phyloP scores from a whole-genome alignment of 129 eudicot species.

The Centella asiatica region DNA sequence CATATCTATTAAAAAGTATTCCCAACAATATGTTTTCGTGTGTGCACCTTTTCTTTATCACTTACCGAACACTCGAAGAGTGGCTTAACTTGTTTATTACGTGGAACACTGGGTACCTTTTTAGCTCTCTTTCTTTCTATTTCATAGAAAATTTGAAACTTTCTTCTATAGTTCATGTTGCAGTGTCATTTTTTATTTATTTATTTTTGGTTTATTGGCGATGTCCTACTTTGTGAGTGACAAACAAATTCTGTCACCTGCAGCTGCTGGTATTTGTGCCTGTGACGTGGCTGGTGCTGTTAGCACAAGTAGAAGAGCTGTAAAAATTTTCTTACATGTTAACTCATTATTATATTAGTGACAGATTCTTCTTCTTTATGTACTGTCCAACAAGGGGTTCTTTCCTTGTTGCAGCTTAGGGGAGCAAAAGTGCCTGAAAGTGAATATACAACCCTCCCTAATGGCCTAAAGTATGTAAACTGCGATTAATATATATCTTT shows the following conservation, averaged over 20 bases:
- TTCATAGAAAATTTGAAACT: too few relatives aligned
- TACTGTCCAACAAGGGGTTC: neutral
- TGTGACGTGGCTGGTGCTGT: constrained; percentile 59
- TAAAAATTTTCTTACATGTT: constrained; percentile 27
- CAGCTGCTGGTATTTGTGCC: constrained; percentile 76
- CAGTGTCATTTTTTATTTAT: too few relatives aligned
- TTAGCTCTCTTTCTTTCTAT: neutral
- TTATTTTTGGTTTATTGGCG: neutral
- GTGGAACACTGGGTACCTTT: neutral
- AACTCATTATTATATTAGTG: neutral
- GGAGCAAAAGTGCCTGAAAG: constrained; percentile 91
- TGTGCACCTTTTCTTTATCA: too few relatives aligned
- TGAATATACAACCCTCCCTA: constrained; percentile 77
- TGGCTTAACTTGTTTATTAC: neutral
- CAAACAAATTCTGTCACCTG: constrained; percentile 18
- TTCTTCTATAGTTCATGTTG: neutral
- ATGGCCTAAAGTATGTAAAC: constrained; percentile 82
- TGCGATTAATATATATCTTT: neutral
- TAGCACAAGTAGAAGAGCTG: constrained; percentile 99
- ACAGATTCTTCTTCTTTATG: neutral
- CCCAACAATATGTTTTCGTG: too few relatives aligned
- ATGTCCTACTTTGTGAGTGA: neutral
- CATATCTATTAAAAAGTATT: too few relatives aligned
- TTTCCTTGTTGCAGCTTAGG: constrained; percentile 61
- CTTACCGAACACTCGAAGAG: too few relatives aligned